phyloP scores from a whole-genome alignment of 2,329 filamentous ascomycete species.

The Fonsecaea monophora region DNA sequence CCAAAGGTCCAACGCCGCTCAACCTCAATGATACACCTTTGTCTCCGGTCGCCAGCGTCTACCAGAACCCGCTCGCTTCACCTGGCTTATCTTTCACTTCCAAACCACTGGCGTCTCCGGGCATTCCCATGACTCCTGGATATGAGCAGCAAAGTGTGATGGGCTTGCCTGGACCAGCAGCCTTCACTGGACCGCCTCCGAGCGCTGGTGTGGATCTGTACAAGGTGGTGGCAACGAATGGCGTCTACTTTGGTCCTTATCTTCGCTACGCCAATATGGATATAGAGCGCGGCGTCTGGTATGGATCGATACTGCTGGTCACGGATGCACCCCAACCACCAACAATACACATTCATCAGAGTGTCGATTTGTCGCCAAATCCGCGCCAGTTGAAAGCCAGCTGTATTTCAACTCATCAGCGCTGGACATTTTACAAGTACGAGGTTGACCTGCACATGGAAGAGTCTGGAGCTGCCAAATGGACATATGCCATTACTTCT shows the following conservation, averaged over 20 bases:
- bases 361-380: slow-evolving; percentile 88
- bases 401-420: slow-evolving; percentile 84
- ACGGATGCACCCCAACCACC: slow-evolving; percentile 91
- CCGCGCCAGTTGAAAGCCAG: slow-evolving; percentile 83
- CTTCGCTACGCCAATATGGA: slow-evolving; percentile 98
- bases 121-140: slow-evolving; percentile 79
- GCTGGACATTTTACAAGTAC: slow-evolving; percentile 96
- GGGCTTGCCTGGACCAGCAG: slow-evolving; percentile 79
- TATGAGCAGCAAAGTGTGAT: slow-evolving; percentile 81
- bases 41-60: slow-evolving; percentile 79
- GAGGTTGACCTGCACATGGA: slow-evolving; percentile 90
- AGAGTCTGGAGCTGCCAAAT: slow-evolving; percentile 76
- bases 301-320: slow-evolving; percentile 90
- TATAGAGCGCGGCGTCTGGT: slow-evolving; percentile 85
- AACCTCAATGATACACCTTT: slow-evolving; percentile 81
- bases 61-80: slow-evolving; percentile 73
- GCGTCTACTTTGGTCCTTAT: slow-evolving; percentile 97
- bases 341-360: slow-evolving; percentile 94
- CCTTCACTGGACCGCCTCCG: slow-evolving; percentile 87
- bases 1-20: slow-evolving; percentile 90
- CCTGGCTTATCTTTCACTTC: slow-evolving; percentile 67
- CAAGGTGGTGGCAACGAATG: slow-evolving; percentile 90
- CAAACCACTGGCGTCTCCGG: slow-evolving; percentile 76
- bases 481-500: slow-evolving; percentile 98
- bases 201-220: slow-evolving; percentile 91